Evolutionary conservation across 2,329 filamentous ascomycete genomes (phyloP).

Genomic region (Talaromyces sp.): DNA sequence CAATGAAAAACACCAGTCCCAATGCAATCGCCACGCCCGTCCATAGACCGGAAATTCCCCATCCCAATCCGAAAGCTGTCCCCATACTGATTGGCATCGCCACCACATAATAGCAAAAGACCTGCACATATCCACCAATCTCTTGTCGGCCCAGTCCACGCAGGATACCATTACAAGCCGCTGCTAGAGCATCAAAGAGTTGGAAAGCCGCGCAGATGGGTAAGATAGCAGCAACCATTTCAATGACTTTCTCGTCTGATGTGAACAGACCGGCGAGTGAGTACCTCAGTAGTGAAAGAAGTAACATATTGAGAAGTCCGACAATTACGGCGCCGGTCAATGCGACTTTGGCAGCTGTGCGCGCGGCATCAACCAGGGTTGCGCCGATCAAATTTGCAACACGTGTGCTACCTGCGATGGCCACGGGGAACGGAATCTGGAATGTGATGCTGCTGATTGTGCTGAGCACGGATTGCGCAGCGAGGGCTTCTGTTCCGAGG

Average conservation of each 20-base stretch:
- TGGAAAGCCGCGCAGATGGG: constrained; percentile 87
- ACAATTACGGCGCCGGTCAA: constrained; percentile 66
- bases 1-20: constrained; percentile 54
- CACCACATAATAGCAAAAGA: constrained; percentile 82
- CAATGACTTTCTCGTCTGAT: constrained; percentile 67
- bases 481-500: constrained; percentile 74
- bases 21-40: constrained; percentile 72
- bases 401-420: constrained; percentile 82
- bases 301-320: constrained; percentile 73
- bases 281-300: constrained; percentile 68
- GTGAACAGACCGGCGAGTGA: constrained; percentile 77
- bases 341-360: constrained; percentile 74
- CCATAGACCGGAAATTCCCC: constrained; percentile 82
- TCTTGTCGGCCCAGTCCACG: constrained; percentile 85
- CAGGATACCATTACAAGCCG: constrained; percentile 79
- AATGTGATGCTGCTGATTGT: constrained; percentile 79
- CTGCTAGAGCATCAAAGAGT: constrained; percentile 77
- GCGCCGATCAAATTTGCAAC: constrained; percentile 92
- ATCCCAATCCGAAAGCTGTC: constrained; percentile 71
- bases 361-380: constrained; percentile 75
- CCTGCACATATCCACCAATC: constrained; percentile 83
- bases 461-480: constrained; percentile 81
- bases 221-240: constrained; percentile 66
- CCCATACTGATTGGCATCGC: constrained; percentile 81
- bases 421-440: constrained; percentile 88